Conservation (phyloP, 148 eudicot species). For the Nyssa sinensis region DNA sequence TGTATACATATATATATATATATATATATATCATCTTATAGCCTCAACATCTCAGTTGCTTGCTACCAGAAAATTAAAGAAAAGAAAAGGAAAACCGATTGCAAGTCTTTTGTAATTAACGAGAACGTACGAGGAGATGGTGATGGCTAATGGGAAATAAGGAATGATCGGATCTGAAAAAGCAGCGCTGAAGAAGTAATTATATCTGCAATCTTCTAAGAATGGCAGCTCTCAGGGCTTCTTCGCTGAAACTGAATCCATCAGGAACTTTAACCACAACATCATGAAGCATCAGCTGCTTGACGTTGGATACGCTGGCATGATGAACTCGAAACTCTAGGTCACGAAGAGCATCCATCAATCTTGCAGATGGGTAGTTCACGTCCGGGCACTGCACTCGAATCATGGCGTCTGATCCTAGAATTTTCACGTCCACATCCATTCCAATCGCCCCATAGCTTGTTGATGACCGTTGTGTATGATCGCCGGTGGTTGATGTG, state of each 20-base stretch:
- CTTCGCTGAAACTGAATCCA: slow-evolving; percentile 21
- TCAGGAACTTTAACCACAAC: slow-evolving; percentile 27
- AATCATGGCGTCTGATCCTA: slow-evolving; percentile 40
- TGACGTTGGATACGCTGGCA: slow-evolving; percentile 37
- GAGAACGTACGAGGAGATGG: too few species aligned
- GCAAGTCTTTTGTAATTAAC: too few species aligned
- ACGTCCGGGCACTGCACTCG: slow-evolving; percentile 22
- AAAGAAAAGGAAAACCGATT: too few species aligned
- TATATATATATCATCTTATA: too few species aligned
- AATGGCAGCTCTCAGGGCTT: slow-evolving; percentile 27
- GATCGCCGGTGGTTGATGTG: not conserved
- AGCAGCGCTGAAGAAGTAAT: too few species aligned
- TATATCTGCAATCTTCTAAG: slow-evolving; percentile 8
- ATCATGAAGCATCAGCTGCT: slow-evolving; percentile 38
- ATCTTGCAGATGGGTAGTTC: slow-evolving; percentile 31
- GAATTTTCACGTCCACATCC: slow-evolving; percentile 31
- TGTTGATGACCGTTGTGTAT: not conserved
- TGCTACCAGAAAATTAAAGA: too few species aligned
- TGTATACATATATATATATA: too few species aligned
- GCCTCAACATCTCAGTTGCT: too few species aligned
- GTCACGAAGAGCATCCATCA: slow-evolving; percentile 37
- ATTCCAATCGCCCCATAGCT: not conserved
- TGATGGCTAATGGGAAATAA: too few species aligned
- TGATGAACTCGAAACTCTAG: slow-evolving; percentile 23
- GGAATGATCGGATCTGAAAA: too few species aligned